Evolutionary conservation across 2,329 filamentous ascomycete genomes (phyloP).

Genomic region (Lasiodiplodia citricola): DNA sequence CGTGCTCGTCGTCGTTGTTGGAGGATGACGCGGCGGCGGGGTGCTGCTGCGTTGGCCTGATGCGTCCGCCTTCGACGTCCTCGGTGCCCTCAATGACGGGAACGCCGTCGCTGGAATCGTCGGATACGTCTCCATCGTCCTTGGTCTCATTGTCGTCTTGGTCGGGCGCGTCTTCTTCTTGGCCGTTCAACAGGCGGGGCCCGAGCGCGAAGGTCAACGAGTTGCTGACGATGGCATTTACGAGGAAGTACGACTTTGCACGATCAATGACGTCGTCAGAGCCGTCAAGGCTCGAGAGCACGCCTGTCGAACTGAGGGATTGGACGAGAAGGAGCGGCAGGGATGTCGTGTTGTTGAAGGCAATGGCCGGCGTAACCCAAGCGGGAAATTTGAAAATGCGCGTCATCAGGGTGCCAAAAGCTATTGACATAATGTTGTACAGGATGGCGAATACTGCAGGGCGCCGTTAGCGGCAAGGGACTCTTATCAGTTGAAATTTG

Average conservation of each 20-base stretch:
- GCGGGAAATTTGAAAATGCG: slow-evolving; percentile 55
- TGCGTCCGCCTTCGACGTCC: slow-evolving; percentile 30
- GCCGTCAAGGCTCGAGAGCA: slow-evolving; percentile 55
- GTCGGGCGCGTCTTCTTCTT: slow-evolving; percentile 47
- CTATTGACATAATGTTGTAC: slow-evolving; percentile 57
- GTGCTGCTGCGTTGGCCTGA: slow-evolving; percentile 30
- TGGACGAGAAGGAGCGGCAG: slow-evolving; percentile 59
- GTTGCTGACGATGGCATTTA: slow-evolving; percentile 68
- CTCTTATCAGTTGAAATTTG: slow-evolving; percentile 15
- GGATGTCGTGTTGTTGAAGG: slow-evolving; percentile 64
- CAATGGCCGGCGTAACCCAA: slow-evolving; percentile 60
- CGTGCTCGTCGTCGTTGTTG: slow-evolving; percentile 35
- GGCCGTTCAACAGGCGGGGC: slow-evolving; percentile 60
- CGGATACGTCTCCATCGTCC: slow-evolving; percentile 35
- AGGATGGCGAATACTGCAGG: slow-evolving; percentile 55
- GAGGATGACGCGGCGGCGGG: slow-evolving; percentile 28
- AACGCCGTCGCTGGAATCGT: slow-evolving; percentile 24
- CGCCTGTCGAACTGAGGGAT: slow-evolving; percentile 61
- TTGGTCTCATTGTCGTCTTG: slow-evolving; percentile 28
- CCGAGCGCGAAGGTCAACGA: slow-evolving; percentile 69
- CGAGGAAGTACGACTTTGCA: slow-evolving; percentile 69
- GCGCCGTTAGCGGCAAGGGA: not conserved
- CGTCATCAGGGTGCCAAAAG: slow-evolving; percentile 51
- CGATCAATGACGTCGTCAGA: slow-evolving; percentile 58
- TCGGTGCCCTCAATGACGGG: slow-evolving; percentile 12